These are phyloP conservation scores for Monocercomonoides exilis DNA, from an alignment of 78 protist species.

Conservation along the genomic window DNA sequence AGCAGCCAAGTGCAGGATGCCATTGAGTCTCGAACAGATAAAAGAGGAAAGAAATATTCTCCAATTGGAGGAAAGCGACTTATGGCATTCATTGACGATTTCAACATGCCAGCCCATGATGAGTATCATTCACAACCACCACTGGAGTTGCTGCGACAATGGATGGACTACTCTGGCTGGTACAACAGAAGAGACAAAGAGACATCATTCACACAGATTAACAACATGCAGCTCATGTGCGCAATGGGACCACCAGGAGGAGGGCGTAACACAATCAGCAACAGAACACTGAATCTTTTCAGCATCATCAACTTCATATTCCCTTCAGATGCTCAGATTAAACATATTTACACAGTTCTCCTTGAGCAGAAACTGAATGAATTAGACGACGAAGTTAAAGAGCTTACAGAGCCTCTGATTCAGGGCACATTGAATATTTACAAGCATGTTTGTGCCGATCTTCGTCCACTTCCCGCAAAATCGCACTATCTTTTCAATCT, in stretches of 20 bases:
- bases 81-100: slow-evolving; percentile 61
- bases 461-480: slow-evolving; percentile 58
- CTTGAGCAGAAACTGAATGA: slow-evolving; percentile 18
- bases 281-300: slow-evolving; percentile 42
- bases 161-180: slow-evolving; percentile 68
- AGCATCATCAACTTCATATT: slow-evolving; percentile 51
- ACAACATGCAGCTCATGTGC: slow-evolving; percentile 54
- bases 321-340: slow-evolving; percentile 36
- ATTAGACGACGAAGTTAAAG: slow-evolving; percentile 44
- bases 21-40: slow-evolving; percentile 59
- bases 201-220: slow-evolving; percentile 25
- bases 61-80: slow-evolving; percentile 49
- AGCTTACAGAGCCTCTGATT: slow-evolving; percentile 24
- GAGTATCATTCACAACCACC: slow-evolving; percentile 70
- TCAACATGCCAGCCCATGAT: slow-evolving; percentile 74
- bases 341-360: slow-evolving; percentile 48
- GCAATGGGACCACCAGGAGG: slow-evolving; percentile 71
- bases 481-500: slow-evolving; percentile 65
- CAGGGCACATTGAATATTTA: slow-evolving; percentile 44
- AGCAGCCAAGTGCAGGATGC: slow-evolving; percentile 38
- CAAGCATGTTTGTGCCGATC: background rate
- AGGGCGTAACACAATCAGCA: slow-evolving; percentile 43
- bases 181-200: slow-evolving; percentile 51
- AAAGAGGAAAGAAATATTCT: slow-evolving; percentile 39
- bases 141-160: slow-evolving; percentile 62